Evolutionary conservation across 2,329 filamentous ascomycete genomes (phyloP).

Genomic region (Ceratocystiopsis sp.): DNA sequence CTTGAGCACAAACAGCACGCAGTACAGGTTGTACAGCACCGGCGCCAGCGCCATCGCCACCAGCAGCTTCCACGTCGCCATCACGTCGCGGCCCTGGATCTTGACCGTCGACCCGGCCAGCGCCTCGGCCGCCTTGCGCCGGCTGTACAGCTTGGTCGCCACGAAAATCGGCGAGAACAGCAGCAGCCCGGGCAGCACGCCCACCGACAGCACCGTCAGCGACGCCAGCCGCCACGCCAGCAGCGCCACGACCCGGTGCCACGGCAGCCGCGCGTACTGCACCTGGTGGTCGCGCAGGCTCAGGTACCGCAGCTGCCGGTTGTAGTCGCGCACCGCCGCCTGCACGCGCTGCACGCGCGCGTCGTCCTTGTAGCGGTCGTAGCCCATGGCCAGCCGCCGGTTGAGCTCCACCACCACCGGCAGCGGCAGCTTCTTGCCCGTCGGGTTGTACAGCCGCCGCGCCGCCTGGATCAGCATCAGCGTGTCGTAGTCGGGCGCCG

Average conservation of each 20-base stretch:
- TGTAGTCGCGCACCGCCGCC: slow-evolving; percentile 66
- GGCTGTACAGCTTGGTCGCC: slow-evolving; percentile 65
- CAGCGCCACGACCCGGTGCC: slow-evolving; percentile 55
- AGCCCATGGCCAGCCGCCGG: slow-evolving; percentile 75
- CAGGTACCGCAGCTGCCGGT: slow-evolving; percentile 68
- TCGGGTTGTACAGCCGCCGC: slow-evolving; percentile 81
- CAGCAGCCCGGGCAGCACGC: slow-evolving; percentile 69
- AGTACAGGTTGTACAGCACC: slow-evolving; percentile 68
- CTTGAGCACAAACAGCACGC: slow-evolving; percentile 55
- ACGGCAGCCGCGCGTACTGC: slow-evolving; percentile 72
- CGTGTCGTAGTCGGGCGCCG: slow-evolving; percentile 86
- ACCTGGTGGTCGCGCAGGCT: slow-evolving; percentile 90
- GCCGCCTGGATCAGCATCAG: slow-evolving; percentile 94
- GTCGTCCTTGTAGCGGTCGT: slow-evolving; percentile 83
- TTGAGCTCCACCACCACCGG: slow-evolving; percentile 91
- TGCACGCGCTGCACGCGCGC: slow-evolving; percentile 63
- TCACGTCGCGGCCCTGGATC: slow-evolving; percentile 72
- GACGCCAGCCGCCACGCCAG: slow-evolving; percentile 69
- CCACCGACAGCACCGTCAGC: slow-evolving; percentile 56
- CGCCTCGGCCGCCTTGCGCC: slow-evolving; percentile 66
- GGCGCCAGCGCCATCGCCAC: slow-evolving; percentile 76
- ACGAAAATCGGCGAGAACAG: slow-evolving; percentile 84
- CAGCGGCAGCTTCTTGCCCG: slow-evolving; percentile 80
- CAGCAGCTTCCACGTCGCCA: slow-evolving; percentile 86
- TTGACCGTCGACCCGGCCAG: slow-evolving; percentile 78